Percentiles rank a stretch among this genome's conserved stretches.
These are phyloP conservation scores for Peribolospora baueri DNA, from an alignment of 768 basidiomycete species.

Conservation along the genomic window DNA sequence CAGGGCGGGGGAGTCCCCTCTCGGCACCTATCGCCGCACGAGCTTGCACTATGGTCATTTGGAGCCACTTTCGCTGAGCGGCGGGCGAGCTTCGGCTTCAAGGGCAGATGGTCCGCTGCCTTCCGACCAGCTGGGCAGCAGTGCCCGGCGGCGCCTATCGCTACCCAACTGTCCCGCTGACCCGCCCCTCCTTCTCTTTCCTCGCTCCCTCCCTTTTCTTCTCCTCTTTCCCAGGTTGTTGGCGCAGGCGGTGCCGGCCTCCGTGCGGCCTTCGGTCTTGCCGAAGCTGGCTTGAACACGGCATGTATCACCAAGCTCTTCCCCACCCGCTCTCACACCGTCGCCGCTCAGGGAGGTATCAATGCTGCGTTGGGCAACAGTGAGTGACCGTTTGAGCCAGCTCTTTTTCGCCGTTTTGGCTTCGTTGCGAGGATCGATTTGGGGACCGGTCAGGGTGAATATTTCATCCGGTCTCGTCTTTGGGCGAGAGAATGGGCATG, in stretches of 20 bases:
- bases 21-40: no score
- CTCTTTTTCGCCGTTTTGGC: constrained; percentile 7
- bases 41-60: no score
- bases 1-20: no score
- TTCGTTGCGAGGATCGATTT: not conserved
- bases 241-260: constrained; percentile 97
- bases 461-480: no score
- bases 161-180: constrained; percentile 6
- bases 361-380: constrained; percentile 67
- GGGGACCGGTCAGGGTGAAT: no score
- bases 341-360: constrained; percentile 97
- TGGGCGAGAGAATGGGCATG: no score
- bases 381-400: constrained; percentile 20
- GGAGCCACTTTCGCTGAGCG: no score
- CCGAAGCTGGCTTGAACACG: constrained; percentile 93
- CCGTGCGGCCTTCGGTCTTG: constrained; percentile 91
- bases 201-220: constrained; percentile 1
- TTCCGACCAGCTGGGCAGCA: no score
- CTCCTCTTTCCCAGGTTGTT: constrained; percentile 22
- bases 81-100: no score
- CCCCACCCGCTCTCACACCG: constrained; percentile 94
- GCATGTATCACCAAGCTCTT: constrained; percentile 98
- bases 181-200: not conserved
- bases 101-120: no score
- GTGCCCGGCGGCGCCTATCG: not conserved